These are phyloP conservation scores for Rhexocercosporidium sp. DNA, from an alignment of 2,329 filamentous ascomycete species.

Conservation along the genomic window DNA sequence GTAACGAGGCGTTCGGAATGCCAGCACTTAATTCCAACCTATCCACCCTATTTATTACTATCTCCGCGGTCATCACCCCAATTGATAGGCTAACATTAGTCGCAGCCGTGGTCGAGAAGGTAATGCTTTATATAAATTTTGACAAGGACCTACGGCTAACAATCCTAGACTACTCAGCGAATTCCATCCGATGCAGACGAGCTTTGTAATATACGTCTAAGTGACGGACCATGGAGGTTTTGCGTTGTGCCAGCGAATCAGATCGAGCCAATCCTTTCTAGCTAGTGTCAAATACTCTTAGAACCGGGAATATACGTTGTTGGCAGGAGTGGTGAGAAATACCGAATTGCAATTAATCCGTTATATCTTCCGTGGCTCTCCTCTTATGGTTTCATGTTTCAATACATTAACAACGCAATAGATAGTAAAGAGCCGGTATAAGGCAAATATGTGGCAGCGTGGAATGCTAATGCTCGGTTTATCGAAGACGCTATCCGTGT, in stretches of 20 bases:
- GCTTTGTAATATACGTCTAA: conserved; percentile 1
- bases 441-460: conserved; percentile 3
- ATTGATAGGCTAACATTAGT: background rate
- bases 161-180: conserved; percentile 10
- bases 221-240: conserved; percentile 8
- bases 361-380: conserved; percentile 15
- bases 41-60: background rate
- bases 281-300: conserved; percentile 9
- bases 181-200: conserved; percentile 2
- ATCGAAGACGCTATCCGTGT: conserved; percentile 7
- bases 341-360: conserved; percentile 10
- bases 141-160: conserved; percentile 1
- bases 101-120: background rate
- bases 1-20: conserved; percentile 7
- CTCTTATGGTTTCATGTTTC: background rate
- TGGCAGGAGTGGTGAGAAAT: conserved; percentile 1
- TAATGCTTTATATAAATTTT: conserved; percentile 10
- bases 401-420: background rate
- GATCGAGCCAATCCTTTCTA: conserved; percentile 3
- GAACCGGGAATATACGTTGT: conserved; percentile 15
- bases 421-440: conserved; percentile 7
- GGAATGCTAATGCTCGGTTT: conserved; percentile 10
- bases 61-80: background rate
- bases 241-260: conserved; percentile 4
- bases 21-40: background rate